phyloP scores from a whole-genome alignment of 2,329 filamentous ascomycete species.

The Anthostomella pinea region DNA sequence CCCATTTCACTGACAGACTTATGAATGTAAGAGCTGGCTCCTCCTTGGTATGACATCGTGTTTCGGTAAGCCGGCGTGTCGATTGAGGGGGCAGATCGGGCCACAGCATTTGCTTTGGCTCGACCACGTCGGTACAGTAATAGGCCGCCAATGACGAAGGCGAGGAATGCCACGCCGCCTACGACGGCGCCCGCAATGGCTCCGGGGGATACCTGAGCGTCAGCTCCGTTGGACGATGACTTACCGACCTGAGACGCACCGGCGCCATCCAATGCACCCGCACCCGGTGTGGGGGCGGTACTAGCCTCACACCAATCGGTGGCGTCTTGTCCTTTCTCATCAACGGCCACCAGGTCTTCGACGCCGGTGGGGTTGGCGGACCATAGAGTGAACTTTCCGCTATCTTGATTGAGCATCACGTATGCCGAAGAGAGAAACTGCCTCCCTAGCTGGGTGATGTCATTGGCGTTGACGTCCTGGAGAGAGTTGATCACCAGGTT shows the following conservation, averaged over 20 bases:
- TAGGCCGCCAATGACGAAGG: background rate
- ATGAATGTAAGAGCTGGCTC: no score
- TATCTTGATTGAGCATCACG: slow-evolving; percentile 31
- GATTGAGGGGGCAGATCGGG: no score
- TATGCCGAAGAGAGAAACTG: slow-evolving; percentile 32
- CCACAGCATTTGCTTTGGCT: background rate
- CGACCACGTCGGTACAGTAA: slow-evolving; percentile 1
- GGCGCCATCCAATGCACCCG: no score
- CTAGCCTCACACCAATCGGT: no score
- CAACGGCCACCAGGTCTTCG: slow-evolving; percentile 10
- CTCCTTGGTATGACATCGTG: no score
- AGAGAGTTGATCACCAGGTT: slow-evolving; percentile 26
- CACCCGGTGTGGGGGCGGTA: no score
- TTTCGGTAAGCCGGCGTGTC: no score
- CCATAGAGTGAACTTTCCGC: slow-evolving; percentile 22
- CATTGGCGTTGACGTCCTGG: slow-evolving; percentile 19
- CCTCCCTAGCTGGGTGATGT: no score
- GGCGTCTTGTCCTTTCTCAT: background rate
- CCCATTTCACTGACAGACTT: no score
- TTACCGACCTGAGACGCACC: no score
- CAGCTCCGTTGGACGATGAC: no score
- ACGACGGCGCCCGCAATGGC: slow-evolving; percentile 2
- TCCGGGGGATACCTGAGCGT: background rate
- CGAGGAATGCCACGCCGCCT: background rate
- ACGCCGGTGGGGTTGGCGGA: slow-evolving; percentile 8